phyloP scores from a whole-genome alignment of 176 grass and related monocot genomes.

The Alloteropsis semialata region DNA sequence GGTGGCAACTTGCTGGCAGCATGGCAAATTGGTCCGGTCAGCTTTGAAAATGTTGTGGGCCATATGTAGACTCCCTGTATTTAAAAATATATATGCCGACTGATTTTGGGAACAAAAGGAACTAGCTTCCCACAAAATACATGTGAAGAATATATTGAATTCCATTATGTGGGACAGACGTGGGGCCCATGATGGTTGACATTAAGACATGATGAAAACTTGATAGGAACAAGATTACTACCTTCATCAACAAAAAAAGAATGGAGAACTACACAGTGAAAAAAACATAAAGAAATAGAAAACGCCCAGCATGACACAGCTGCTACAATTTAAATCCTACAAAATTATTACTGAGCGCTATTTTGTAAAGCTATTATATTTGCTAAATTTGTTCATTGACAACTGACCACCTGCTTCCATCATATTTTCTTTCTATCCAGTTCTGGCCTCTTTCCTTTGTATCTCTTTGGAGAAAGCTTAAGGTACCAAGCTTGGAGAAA shows the following conservation, averaged over 20 bases:
- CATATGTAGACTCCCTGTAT: not conserved
- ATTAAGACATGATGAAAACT: not conserved
- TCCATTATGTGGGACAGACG: not conserved
- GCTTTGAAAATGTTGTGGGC: not conserved
- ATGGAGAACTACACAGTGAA: not conserved
- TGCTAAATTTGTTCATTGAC: not conserved
- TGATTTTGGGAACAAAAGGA: not conserved
- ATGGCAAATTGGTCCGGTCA: slow-evolving; percentile 1
- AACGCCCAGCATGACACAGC: not conserved
- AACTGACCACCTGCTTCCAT: not conserved
- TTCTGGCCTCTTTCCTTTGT: not conserved
- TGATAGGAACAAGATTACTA: slow-evolving; percentile 16
- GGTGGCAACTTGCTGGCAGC: slow-evolving; percentile 8
- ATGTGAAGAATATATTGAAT: not conserved
- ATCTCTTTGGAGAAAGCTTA: not conserved
- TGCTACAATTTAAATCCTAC: not conserved
- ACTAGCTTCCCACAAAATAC: not conserved
- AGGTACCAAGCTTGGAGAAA: not conserved
- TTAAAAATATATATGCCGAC: not conserved
- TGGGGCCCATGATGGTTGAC: not conserved
- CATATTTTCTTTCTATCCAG: not conserved
- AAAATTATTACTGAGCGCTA: not conserved
- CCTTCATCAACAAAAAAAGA: not conserved
- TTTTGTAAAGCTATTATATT: slow-evolving; percentile 5
- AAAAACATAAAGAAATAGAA: not conserved